Base-by-base conservation (phyloP, 768 basidiomycete species). In the Macrocybe gigantea region DNA sequence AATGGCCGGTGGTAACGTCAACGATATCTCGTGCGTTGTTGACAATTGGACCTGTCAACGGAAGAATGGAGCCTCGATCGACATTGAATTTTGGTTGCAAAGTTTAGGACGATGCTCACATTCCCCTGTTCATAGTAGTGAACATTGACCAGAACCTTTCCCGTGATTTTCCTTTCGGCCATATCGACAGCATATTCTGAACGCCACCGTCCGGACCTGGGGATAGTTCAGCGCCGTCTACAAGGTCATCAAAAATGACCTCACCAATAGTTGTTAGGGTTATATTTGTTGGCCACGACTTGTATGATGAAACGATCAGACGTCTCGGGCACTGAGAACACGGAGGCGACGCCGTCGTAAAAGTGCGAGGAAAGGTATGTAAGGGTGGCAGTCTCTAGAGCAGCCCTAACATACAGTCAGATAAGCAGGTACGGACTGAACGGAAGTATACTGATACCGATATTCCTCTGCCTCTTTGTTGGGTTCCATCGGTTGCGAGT, bases 81-180 rank as follows among this genome's bases (percentile, higher is more conserved):
- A 38, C 36, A 38, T 11, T 11, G 36, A 29, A 41, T 14, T 38
- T 38, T 5, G 44, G 11, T 36, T 14, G 39, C 34, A 3, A 35
- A 45, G 36, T n/a, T 7, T 22, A 33, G 10, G 5, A 13, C 31
- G 42, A 7, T 5, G 56, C 82, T 44, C 47, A 94, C 92, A 62
- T 94, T 95, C 55, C 95, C 95, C 61, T 96, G 92, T 64, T 99
- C 96, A 60, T 94, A 98, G 60, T 98, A 98, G 64, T 99, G 96
- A 9, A 97, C 85, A 57, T 93, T 88, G 38, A 89, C 78, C 6
- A 85, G 71, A 11, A 96, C 79, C 56, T 72, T 79, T 0, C 93
- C 93, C n/a, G 67, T 64, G 5, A 96, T 72, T 49, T 66, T 74
- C 45, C 78, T 77, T 36, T 77, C 70, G 12, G 73, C 76, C 35